These are phyloP conservation scores for Collybia sordida DNA, from an alignment of 768 basidiomycete genomes.

Conservation along the genomic window DNA sequence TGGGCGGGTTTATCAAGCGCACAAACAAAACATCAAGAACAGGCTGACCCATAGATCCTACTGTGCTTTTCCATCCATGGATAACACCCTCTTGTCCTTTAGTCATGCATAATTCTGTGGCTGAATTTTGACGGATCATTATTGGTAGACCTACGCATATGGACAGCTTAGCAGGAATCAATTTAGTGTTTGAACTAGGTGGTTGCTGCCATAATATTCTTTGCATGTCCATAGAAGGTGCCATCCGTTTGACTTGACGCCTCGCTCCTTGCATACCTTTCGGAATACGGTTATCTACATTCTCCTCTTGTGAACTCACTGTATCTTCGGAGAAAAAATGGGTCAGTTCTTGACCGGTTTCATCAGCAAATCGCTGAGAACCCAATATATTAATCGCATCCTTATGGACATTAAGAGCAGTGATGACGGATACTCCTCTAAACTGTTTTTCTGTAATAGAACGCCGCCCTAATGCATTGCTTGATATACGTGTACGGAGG, in stretches of 20 bases:
- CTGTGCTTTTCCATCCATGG: conserved; percentile 23
- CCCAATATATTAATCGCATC: conserved; percentile 27
- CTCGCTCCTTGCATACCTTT: neutral
- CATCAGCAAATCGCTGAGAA: conserved; percentile 31
- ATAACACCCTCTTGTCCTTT: conserved; percentile 33
- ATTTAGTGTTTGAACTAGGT: neutral
- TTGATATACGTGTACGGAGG: conserved; percentile 18
- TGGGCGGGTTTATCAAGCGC: conserved; percentile 19
- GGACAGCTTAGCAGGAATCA: too few species aligned
- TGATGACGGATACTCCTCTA: conserved; percentile 32
- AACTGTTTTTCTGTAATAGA: conserved; percentile 16
- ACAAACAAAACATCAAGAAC: conserved; percentile 28
- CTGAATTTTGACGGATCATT: too few species aligned
- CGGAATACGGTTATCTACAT: neutral
- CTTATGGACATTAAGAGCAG: too few species aligned
- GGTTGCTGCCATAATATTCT: neutral
- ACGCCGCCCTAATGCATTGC: conserved; percentile 1
- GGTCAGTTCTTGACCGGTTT: conserved; percentile 18
- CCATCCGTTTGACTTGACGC: neutral
- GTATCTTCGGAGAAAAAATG: conserved; percentile 24
- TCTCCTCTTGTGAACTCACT: neutral
- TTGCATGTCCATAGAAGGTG: neutral
- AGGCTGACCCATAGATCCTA: conserved; percentile 14
- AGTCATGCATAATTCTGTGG: too few species aligned
- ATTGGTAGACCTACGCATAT: too few species aligned